Evolutionary conservation across 2,329 filamentous ascomycete genomes (phyloP), one percentile per base, ranked within the genome.

Genomic region (Cephalotrichum gorgonifer): DNA sequence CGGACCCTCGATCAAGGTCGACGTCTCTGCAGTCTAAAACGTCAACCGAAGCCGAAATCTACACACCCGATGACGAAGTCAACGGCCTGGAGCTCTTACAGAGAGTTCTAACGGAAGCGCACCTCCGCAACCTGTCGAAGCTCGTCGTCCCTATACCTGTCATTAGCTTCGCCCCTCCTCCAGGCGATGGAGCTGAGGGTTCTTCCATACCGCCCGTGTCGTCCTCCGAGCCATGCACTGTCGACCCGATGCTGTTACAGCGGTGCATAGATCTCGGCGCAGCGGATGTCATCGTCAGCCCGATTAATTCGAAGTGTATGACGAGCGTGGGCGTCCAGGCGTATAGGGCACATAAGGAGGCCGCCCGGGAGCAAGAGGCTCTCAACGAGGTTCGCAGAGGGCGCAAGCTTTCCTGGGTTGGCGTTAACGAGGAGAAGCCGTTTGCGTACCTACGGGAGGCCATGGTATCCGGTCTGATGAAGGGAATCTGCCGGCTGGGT

Each of bases 401-500:
- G 42, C 78, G 89, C 49, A 94, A 94, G 64, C 79, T 88, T 48
- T 95, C 90, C 0, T 95, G 90, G 90, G 88, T 95, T 39, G 89
- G 90, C 25, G 77, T 94, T 11, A 80, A 87, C 59, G 86, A 91
- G 56, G 79, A 88, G 57, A 85, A 90, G 62, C 88, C 89, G 1
- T 95, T 89, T 67, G 83, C 88, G 15, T 95, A 95, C 66, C 69
- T 96, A 49, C 78, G 90, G 52, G 90, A 96, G 68, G 87, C 86
- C 45, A 95, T 96, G 88, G 90, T 96, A 5, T 93, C 88, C 2
- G 83, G 83, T 50, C 74, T 96, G 50, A 93, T 95, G 86, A 85
- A 83, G 58, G 82, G 87, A 33, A 95, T 95, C 49, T 95, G 90
- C 64, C 86, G 85, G 54, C 78, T 75, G 38, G 69, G 67, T 68